Evolutionary conservation across 176 grass and related monocot species (phyloP).

Genomic region (Triticum dicoccoides): DNA sequence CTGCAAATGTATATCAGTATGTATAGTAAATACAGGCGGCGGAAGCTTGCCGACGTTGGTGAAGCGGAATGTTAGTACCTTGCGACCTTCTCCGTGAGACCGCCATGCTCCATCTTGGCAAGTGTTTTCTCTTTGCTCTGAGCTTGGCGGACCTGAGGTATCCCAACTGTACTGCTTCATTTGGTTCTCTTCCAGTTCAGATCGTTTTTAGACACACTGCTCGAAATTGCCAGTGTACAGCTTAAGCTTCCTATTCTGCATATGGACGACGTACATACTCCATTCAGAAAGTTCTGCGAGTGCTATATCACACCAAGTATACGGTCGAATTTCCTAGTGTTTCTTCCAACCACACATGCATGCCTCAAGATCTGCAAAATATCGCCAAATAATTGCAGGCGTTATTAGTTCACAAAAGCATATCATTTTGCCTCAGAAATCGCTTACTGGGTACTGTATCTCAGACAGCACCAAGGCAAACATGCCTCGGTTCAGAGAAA

Average conservation of each 20-base stretch:
- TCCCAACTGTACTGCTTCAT: conserved; percentile 89
- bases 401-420: not conserved
- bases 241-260: conserved; percentile 57
- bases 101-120: conserved; percentile 73
- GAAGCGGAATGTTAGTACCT: conserved; percentile 64
- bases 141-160: conserved; percentile 42
- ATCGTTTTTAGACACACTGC: conserved; percentile 67
- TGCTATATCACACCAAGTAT: conserved; percentile 78
- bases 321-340: conserved; percentile 66
- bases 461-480: not conserved
- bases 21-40: conserved; percentile 33
- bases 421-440: not conserved
- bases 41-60: conserved; percentile 42
- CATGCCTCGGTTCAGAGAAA: not conserved
- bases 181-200: conserved; percentile 62
- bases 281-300: conserved; percentile 78
- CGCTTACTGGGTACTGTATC: not conserved
- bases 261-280: conserved; percentile 83
- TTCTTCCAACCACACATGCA: conserved; percentile 90
- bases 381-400: not conserved
- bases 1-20: too few relatives aligned
- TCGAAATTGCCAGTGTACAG: conserved; percentile 65
- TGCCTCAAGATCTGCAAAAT: conserved; percentile 81
- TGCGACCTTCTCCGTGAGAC: conserved; percentile 50
- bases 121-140: conserved; percentile 90